Evolutionary conservation across 495 filamentous ascomycete species (phyloP).

Genomic region (Penicillium taxi): DNA sequence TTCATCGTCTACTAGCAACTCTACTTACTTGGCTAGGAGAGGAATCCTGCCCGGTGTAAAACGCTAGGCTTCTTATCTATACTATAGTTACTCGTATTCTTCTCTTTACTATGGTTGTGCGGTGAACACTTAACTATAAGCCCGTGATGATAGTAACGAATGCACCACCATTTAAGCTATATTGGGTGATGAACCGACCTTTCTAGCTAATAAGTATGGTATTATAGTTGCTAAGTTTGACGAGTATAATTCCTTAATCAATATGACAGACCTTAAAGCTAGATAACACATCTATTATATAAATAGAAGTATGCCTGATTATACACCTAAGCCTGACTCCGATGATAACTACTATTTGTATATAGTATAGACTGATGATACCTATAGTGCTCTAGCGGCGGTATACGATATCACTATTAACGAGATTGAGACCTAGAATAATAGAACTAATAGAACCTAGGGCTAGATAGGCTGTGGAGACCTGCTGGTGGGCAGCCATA

Average conservation of each 20-base stretch:
- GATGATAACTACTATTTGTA: background rate
- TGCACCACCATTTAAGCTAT: background rate
- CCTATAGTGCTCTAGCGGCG: background rate
- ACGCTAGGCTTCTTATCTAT: no score
- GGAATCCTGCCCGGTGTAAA: background rate
- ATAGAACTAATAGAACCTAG: conserved; percentile 32
- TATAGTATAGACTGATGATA: background rate
- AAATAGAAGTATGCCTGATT: background rate
- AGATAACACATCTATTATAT: background rate
- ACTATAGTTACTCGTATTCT: no score
- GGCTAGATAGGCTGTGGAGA: conserved; percentile 9
- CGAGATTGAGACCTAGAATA: conserved; percentile 34
- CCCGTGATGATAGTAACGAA: background rate
- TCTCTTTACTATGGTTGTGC: background rate
- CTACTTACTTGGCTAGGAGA: background rate
- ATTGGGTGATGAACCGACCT: background rate
- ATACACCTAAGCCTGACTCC: background rate
- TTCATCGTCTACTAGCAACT: background rate
- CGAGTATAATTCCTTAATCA: background rate
- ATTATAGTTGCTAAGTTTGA: background rate
- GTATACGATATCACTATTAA: background rate
- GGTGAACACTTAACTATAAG: background rate
- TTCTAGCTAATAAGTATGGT: background rate
- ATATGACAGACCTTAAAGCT: background rate
- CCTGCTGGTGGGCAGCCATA: background rate